A percentile compares a stretch with the other conserved stretches of the same genome.
phyloP scores from a whole-genome alignment of 169 alveolate genomes.

The Cryptosporidium bovis region DNA sequence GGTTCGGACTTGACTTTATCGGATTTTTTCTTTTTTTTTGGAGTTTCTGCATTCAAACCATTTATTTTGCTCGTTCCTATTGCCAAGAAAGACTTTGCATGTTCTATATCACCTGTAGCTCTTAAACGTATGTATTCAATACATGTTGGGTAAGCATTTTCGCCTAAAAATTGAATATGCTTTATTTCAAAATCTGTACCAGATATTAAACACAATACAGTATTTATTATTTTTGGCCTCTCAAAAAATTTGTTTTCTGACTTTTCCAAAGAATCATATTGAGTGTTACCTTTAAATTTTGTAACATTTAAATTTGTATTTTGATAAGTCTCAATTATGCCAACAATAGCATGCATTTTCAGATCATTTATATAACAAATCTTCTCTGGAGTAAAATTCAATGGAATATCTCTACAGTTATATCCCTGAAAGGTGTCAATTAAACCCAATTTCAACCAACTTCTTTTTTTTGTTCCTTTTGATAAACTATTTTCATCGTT shows the following conservation, averaged over 20 bases:
- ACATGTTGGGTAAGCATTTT: constrained; percentile 50
- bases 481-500: neutral
- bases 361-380: constrained; percentile 38
- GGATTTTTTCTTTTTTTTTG: neutral
- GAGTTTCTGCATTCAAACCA: neutral
- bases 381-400: constrained; percentile 65
- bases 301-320: no score
- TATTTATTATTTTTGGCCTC: neutral
- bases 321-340: constrained; percentile 17
- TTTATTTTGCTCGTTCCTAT: constrained; percentile 45
- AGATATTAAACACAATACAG: constrained; percentile 44
- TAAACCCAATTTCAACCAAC: constrained; percentile 15
- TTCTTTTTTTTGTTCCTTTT: constrained; percentile 4
- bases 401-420: constrained; percentile 32
- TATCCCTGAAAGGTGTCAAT: constrained; percentile 62
- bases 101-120: constrained; percentile 1
- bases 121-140: constrained; percentile 43
- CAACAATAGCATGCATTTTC: constrained; percentile 52
- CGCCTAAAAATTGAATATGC: neutral
- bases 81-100: constrained; percentile 30
- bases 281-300: neutral
- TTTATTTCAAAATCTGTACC: constrained; percentile 28
- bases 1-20: neutral
- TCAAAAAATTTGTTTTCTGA: neutral
- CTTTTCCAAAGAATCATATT: neutral